Evolutionary conservation across 2,329 filamentous ascomycete genomes (phyloP), one percentile per base, ranked within the genome.

Genomic region (Lachnellula hyalina): DNA sequence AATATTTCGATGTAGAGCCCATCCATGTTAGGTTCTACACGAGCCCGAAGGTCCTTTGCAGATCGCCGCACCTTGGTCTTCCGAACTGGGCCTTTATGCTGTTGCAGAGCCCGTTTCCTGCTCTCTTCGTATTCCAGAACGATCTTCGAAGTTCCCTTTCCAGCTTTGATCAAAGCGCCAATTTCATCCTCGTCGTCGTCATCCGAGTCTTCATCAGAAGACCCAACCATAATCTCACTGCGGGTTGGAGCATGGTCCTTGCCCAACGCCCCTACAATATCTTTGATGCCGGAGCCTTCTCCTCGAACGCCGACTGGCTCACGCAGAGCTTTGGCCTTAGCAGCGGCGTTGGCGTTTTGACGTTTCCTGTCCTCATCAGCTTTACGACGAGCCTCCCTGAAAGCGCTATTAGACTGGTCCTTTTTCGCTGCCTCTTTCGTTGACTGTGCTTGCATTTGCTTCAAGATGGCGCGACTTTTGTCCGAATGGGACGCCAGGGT

Each of bases 31-130:
- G 95, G 94, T 34, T 92, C 88, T 56, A 99, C 78, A 59, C 94
- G 87, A 60, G 94, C 93, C 63, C 93, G 87, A 84, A 96, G 93
- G 72, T 99, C 94, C 71, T 96, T 96, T 46, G 87, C 84, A 15
- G 91, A 93, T 49, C 93, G 84, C 59, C 86, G 78, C 50, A 90
- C 82, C 69, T 90, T 89, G 61, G 83, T 76, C 74, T 96, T 96
- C 73, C 90, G 93, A 54, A 95, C 84, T 0, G 93, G 93, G 14
- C 84, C 85, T 44, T 82, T 81, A 49, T 62, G 55, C 65, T 83
- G 77, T 60, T 81, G 71, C 42, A 84, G 68, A 28, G 79, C 71
- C 60, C 71, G 70, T 54, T 70, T 72, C 61, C 71, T 73, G 60
- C 72, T 75, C 56, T 76, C 70, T 60, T 74, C 74, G 59, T 75